Percentiles rank a stretch among this genome's conserved stretches.
phyloP scores from a whole-genome alignment of 805 yeast genomes.

The Candida mattraensis region DNA sequence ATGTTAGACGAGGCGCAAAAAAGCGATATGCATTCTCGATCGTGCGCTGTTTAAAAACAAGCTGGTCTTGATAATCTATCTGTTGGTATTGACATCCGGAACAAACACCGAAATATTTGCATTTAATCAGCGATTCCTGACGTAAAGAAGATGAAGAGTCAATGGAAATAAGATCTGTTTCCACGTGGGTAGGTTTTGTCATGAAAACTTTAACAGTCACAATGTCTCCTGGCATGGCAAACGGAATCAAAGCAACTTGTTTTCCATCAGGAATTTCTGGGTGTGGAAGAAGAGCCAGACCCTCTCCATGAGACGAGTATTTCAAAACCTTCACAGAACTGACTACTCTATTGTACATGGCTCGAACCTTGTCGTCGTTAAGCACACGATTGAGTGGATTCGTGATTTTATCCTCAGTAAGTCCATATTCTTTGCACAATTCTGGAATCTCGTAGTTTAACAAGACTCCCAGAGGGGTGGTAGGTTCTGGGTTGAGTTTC shows the following conservation, averaged over 20 bases:
- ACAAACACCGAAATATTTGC: slow-evolving; percentile 87
- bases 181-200: slow-evolving; percentile 72
- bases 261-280: slow-evolving; percentile 46
- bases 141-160: slow-evolving; percentile 39
- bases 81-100: slow-evolving; percentile 95
- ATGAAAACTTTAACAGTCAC: slow-evolving; percentile 72
- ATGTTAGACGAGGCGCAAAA: slow-evolving; percentile 60
- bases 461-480: slow-evolving; percentile 79
- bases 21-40: slow-evolving; percentile 78
- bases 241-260: slow-evolving; percentile 80
- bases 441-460: slow-evolving; percentile 65
- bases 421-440: slow-evolving; percentile 42
- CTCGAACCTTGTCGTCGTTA: slow-evolving; percentile 51
- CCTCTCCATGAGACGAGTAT: slow-evolving; percentile 83
- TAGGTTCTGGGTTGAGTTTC: slow-evolving; percentile 66
- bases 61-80: slow-evolving; percentile 69
- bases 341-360: slow-evolving; percentile 51
- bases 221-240: slow-evolving; percentile 82
- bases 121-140: slow-evolving; percentile 62
- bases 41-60: slow-evolving; percentile 68
- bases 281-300: slow-evolving; percentile 66
- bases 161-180: slow-evolving; percentile 62
- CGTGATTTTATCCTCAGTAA: slow-evolving; percentile 46
- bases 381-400: slow-evolving; percentile 69
- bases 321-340: slow-evolving; percentile 55